phyloP scores from a whole-genome alignment of 1,284 basidiomycete genomes.

The Ustilago lituana region DNA sequence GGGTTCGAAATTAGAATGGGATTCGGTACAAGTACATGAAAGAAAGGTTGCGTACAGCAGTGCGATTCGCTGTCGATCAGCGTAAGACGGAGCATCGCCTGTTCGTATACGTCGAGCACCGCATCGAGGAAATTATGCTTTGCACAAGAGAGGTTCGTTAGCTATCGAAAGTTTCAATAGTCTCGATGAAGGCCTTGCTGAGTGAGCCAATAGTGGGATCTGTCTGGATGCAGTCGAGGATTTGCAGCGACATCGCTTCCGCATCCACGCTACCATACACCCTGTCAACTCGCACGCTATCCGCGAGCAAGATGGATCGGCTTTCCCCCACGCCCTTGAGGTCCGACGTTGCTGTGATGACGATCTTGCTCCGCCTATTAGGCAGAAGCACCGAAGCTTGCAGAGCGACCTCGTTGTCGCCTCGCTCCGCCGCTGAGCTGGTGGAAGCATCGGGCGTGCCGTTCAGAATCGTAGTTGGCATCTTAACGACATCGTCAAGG shows the following conservation, averaged over 20 bases:
- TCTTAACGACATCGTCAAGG: conserved; percentile 17
- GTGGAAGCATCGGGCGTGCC: conserved; percentile 23
- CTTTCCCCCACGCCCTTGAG: conserved; percentile 35
- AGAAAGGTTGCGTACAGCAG: no score
- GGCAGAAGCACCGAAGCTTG: conserved; percentile 50
- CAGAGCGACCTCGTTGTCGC: conserved; percentile 30
- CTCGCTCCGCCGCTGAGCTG: conserved; percentile 13
- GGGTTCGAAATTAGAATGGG: no score
- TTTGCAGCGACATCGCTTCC: conserved; percentile 47
- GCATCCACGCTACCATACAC: conserved; percentile 54
- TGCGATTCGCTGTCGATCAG: no score
- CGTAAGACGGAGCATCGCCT: no score
- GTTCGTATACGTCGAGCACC: no score
- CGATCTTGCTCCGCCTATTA: conserved; percentile 44
- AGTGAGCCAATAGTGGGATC: conserved; percentile 47
- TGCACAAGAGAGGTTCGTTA: conserved; percentile 1
- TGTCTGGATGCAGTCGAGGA: conserved; percentile 49
- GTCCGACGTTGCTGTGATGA: conserved; percentile 46
- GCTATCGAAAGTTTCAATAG: conserved; percentile 49
- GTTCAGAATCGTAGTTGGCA: conserved; percentile 12
- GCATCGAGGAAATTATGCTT: no score
- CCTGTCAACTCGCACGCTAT: conserved; percentile 40
- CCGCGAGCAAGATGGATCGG: conserved; percentile 37
- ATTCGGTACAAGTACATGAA: conserved; percentile 15
- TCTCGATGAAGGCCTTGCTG: conserved; percentile 49